These are phyloP conservation scores for Prunus dulcis DNA, from an alignment of 306 rosid genomes.

Conservation along the genomic window DNA sequence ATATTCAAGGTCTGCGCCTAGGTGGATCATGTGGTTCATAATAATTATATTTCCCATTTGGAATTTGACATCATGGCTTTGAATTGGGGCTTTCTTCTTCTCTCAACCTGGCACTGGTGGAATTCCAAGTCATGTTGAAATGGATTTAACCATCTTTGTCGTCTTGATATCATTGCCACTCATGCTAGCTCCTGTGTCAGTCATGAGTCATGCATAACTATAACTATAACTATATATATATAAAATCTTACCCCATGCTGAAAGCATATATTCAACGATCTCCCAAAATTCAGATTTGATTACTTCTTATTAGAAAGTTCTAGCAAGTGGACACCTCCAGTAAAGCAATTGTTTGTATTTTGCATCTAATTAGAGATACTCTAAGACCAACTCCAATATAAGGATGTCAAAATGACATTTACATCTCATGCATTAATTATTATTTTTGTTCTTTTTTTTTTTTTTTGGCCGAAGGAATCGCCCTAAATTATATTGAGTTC, in stretches of 20 bases:
- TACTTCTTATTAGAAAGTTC: no score
- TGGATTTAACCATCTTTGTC: constrained; percentile 35
- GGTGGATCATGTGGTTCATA: not conserved
- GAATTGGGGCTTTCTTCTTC: constrained; percentile 31
- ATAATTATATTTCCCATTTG: constrained; percentile 8
- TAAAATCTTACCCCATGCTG: not conserved
- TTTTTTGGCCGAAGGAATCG: no score
- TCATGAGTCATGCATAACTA: not conserved
- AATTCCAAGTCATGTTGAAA: constrained; percentile 50
- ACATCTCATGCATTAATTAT: no score
- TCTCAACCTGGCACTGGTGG: constrained; percentile 23
- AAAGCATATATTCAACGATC: not conserved
- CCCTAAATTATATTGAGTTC: no score
- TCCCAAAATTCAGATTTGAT: not conserved
- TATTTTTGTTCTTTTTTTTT: no score
- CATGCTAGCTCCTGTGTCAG: not conserved
- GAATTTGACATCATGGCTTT: constrained; percentile 8
- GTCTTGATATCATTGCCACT: constrained; percentile 32
- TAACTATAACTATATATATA: no score
- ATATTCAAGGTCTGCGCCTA: not conserved
- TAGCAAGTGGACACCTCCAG: no score
- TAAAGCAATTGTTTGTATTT: constrained; percentile 24
- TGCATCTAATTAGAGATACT: not conserved
- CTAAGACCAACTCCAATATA: no score
- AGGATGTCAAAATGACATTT: no score